Base-by-base conservation (phyloP, 192 early-diverging fungal genomes). In the Piromyces finnis region DNA sequence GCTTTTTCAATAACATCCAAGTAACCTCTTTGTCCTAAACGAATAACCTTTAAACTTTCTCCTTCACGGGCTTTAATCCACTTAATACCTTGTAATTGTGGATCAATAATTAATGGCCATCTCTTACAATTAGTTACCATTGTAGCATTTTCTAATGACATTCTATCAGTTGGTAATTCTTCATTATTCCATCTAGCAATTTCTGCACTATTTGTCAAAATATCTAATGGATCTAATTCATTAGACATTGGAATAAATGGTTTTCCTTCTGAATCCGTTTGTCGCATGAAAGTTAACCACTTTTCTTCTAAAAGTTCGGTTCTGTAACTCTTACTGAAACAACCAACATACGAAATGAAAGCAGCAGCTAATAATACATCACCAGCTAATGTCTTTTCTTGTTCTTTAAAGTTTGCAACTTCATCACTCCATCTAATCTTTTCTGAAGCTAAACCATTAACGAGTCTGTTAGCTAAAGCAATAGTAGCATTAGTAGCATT, bases 101-200 rank as follows among this genome's bases (percentile, higher is more conserved):
- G 90, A 80, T 91, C 90, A 77, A 91, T 89, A 78, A 91, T 91
- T 29, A 91, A 82, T 11, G 90, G 90, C 90, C 90, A 91, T 79
- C 90, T 84, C 80, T 89, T 91, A 81, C 89, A 91, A 29, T 82
- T 87, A 6, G 85, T 88, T 6, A 91, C 86, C 89, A 90, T 91
- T 14, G 86, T 86, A 12, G 89, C 90, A 78, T 91, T 91, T 83
- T 91, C 90, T 17, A 91, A 79, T 0, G 90, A 91, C 11, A 91
- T 87, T 78, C 89, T 81, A 78, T 91, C 90, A 11, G 84, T 91
- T 17, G 90, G 90, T 27, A 91, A 85, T 28, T 89, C 89, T 79
- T 91, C 90, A 82, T 91, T 91, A 83, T 88, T 91, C 90, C 90
- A 91, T 79, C 85, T 85, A 26, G 90, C 90, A 79, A 91, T 90